A percentile compares a stretch with the other conserved stretches of the same genome.
Evolutionary conservation across 2,329 filamentous ascomycete genomes (phyloP).

Genomic region (Colletotrichum tropicicola): DNA sequence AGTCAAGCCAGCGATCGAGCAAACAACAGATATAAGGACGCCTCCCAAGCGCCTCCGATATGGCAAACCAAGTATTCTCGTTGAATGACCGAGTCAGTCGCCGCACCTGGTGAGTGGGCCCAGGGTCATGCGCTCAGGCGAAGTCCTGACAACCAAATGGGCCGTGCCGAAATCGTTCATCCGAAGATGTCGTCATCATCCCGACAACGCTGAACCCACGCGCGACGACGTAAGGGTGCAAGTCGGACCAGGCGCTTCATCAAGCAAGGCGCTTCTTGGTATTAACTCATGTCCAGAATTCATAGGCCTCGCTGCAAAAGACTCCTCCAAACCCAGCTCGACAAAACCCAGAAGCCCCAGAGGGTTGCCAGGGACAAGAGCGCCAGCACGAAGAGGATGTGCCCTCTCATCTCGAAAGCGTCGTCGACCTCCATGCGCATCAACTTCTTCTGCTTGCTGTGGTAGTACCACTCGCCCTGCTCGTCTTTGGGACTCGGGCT

Average conservation of each 20-base stretch:
- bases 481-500: conserved; percentile 30
- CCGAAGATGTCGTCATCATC: background rate
- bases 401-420: conserved; percentile 67
- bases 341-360: conserved; percentile 38
- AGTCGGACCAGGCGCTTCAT: too few species aligned
- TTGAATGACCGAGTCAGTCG: background rate
- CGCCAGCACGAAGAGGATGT: conserved; percentile 61
- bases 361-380: conserved; percentile 40
- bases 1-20: too few species aligned
- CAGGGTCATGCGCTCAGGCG: background rate
- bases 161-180: conserved; percentile 11
- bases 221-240: background rate
- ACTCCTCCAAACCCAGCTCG: conserved; percentile 17
- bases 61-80: background rate
- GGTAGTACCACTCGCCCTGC: conserved; percentile 54
- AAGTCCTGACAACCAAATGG: background rate
- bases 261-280: background rate
- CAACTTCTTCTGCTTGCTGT: conserved; percentile 67
- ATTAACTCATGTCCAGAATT: background rate
- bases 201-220: background rate
- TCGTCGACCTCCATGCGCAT: conserved; percentile 70
- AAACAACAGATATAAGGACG: too few species aligned
- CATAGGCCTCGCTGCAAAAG: background rate
- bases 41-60: too few species aligned
- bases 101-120: background rate